A percentile compares a stretch with the other conserved stretches of the same genome.
These are phyloP conservation scores for Toxoplasma gondii DNA, from an alignment of 169 alveolate genomes.

Conservation along the genomic window DNA sequence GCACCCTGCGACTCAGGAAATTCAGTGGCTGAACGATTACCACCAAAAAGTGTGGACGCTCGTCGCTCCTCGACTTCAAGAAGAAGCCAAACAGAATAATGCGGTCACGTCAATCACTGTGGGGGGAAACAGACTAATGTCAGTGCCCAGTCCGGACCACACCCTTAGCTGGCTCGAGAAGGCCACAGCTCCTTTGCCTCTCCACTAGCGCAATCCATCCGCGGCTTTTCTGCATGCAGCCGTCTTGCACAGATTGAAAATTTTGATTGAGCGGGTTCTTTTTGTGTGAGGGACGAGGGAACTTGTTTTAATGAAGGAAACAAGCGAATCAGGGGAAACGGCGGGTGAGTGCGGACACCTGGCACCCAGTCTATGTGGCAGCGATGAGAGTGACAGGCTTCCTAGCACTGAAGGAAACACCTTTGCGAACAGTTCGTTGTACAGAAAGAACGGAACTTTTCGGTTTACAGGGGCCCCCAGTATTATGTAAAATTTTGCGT, in stretches of 20 bases:
- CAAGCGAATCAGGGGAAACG: too few species aligned
- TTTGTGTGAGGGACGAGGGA: not conserved
- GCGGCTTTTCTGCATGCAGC: too few species aligned
- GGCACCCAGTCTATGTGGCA: too few species aligned
- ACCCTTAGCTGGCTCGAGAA: conserved; percentile 18
- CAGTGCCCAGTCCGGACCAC: not conserved
- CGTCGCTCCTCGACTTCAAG: not conserved
- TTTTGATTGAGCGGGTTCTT: not conserved
- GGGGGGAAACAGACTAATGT: not conserved
- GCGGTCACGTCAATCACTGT: not conserved
- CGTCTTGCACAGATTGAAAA: too few species aligned
- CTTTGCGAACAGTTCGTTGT: too few species aligned
- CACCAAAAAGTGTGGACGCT: not conserved
- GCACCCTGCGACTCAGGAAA: not conserved
- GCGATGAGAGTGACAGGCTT: too few species aligned
- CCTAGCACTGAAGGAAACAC: too few species aligned
- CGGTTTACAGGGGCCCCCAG: too few species aligned
- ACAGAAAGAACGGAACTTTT: too few species aligned
- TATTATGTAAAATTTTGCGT: too few species aligned
- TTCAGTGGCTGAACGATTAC: conserved; percentile 33
- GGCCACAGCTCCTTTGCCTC: conserved; percentile 27
- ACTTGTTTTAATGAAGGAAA: too few species aligned
- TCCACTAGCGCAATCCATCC: not conserved
- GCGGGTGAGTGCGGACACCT: too few species aligned
- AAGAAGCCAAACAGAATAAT: not conserved